Base-by-base conservation (phyloP, 2,329 filamentous ascomycete species). In the Ophiognomonia clavigignenti-juglandacearum region DNA sequence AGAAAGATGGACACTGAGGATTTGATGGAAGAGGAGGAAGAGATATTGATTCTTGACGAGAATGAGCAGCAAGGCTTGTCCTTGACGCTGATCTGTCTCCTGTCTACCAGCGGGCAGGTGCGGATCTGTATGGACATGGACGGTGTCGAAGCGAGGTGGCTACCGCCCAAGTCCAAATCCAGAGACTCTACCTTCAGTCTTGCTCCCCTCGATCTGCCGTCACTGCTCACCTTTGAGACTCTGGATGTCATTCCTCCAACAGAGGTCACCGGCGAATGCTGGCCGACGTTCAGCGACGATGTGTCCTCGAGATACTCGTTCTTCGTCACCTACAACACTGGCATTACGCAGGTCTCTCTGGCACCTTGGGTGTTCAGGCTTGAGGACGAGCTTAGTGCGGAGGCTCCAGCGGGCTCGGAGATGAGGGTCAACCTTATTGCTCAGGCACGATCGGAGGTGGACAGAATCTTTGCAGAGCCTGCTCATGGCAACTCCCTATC, bases 91-190 rank as follows among this genome's bases (percentile, higher is more conserved):
- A 59, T 85, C 38, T 83, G 80, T 57, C 62, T 84, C 8, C 66
- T 84, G 2, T 79, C 79, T 1, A 77, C 74, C 3, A 82, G 77
- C 54, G 81, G 81, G 4, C 78, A 78, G 57, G 67, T 83, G 47
- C 73, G 78, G 36, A 68, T 85, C 31, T 83, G 80, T 54, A 67
- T 85, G 11, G 81, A 85, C 54, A 56, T 81, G 2, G 74, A 82
- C 9, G 79, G 79, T 2, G 72, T 83, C 14, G 75, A 84, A 59
- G 81, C 81, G n/a, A 77, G 83, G 58, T 85, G 81, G 81, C 65
- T 85, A 18, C 78, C 78, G 1, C 77, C 78, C 6, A 77, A 73
- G 48, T 70, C 67, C 56, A 81, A 74, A 56, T 70, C 69, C 1
- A 76, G 68, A 55, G 51, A 68, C 31, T 62, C 65, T n/a, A 64